Conservation (phyloP, 306 rosid genomes). For the Corylus avellana region DNA sequence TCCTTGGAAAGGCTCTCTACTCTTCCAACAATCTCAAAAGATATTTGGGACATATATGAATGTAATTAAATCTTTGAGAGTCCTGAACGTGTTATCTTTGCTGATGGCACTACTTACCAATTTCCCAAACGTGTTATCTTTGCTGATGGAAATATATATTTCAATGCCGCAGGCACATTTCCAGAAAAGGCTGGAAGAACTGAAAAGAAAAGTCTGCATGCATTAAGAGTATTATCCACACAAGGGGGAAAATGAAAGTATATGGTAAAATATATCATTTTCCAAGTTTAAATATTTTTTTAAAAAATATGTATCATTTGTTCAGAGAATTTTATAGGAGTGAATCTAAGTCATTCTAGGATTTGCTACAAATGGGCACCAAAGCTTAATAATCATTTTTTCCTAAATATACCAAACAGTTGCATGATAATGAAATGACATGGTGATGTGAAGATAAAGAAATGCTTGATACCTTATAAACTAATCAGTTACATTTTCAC, state of each 20-base stretch:
- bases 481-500: background rate
- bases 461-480: background rate
- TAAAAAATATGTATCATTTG: background rate
- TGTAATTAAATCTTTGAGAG: background rate
- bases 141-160: conserved; percentile 71
- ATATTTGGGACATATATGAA: background rate
- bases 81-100: background rate
- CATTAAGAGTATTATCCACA: conserved; percentile 7
- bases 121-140: conserved; percentile 89
- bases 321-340: background rate
- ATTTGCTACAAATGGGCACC: background rate
- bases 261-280: background rate
- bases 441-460: background rate
- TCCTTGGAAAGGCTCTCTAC: conserved; percentile 2
- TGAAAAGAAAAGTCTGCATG: conserved; percentile 41
- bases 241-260: conserved; percentile 9
- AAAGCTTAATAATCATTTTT: background rate
- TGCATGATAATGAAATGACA: background rate
- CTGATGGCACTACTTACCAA: conserved; percentile 52
- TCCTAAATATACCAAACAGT: background rate
- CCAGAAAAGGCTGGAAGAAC: conserved; percentile 97
- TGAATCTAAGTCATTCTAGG: background rate
- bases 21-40: conserved; percentile 9
- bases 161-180: conserved; percentile 82
- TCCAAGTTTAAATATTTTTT: background rate